Base-by-base conservation (phyloP, 768 basidiomycete genomes). In the Hypholoma sublateritium region DNA sequence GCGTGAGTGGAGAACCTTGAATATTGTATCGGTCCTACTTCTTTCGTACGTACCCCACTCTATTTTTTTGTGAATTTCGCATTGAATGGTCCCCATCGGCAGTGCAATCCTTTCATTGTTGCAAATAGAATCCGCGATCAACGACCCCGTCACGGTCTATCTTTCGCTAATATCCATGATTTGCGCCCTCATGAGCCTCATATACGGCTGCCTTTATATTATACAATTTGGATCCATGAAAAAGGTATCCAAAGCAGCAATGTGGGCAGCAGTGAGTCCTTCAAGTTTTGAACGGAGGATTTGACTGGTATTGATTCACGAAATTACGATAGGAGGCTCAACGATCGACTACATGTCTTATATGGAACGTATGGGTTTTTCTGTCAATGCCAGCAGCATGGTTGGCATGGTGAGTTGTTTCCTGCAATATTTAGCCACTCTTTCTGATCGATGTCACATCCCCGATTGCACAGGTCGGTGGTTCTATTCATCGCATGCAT, bases 291-390 rank as follows among this genome's bases (percentile, higher is more conserved):
- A 34, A 28, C 16, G 5, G 28, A 37, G 35, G 9, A 25, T 19
- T 17, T 37, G 14, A 36, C 19, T 12, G 22, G 13, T 2, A 4
- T 34, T 47, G n/a, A n/a, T n/a, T n/a, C n/a, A n/a, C n/a, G n/a
- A n/a, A 13, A 12, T 35, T 28, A 25, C 24, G 21, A 9, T n/a
- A 65, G 82, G 86, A 87, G 64, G 80, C 84, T 2, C 77, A 80
- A 36, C 67, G 65, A 35, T 54, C 58, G 2, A 61, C 51, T 13
- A 65, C 67, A 0, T 51, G 50, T 1, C 62, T 69, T 32, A 69
- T 67, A 50, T 74, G 85, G 86, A 87, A 87, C 56, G 80, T 86
- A 13, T 86, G 86, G 84, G 80, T 86, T 0, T 59, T 87, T 16
- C 71, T 87, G 24, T 81, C 84, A 0, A 78, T 84, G 74, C 86